Percentiles rank a stretch among this genome's conserved stretches.
Evolutionary conservation across 2,329 filamentous ascomycete species (phyloP).

Genomic region (Colletotrichum agaves): DNA sequence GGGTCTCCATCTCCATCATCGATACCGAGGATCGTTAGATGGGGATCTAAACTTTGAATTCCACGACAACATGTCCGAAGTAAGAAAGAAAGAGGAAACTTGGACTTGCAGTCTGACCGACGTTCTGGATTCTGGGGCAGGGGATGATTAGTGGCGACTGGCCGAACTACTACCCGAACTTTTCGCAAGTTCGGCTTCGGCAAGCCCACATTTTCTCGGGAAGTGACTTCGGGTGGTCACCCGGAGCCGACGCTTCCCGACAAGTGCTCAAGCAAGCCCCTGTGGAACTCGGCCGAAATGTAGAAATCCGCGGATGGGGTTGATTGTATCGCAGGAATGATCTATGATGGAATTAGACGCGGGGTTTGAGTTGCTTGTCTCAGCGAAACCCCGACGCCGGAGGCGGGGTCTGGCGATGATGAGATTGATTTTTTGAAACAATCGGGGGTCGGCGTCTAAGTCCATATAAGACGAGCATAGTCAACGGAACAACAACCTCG

Average conservation of each 20-base stretch:
- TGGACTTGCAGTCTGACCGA: neutral
- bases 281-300: neutral
- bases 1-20: constrained; percentile 15
- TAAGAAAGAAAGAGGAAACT: neutral
- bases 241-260: neutral
- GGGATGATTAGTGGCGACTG: neutral
- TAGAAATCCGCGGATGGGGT: neutral
- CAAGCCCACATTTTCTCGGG: neutral
- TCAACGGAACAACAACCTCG: too few relatives aligned
- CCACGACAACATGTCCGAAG: neutral
- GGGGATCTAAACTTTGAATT: neutral
- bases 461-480: too few relatives aligned
- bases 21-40: neutral
- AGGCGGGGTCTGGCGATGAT: neutral
- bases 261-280: too few relatives aligned
- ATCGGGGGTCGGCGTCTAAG: neutral
- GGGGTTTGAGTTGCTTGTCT: neutral
- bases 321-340: neutral
- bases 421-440: neutral
- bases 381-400: neutral
- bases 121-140: neutral
- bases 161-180: constrained; percentile 1
- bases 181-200: constrained; percentile 13
- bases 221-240: neutral
- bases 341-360: neutral